These are phyloP conservation scores for Melocanna baccifera DNA, from an alignment of 176 grass and related monocot species.

Conservation along the genomic window DNA sequence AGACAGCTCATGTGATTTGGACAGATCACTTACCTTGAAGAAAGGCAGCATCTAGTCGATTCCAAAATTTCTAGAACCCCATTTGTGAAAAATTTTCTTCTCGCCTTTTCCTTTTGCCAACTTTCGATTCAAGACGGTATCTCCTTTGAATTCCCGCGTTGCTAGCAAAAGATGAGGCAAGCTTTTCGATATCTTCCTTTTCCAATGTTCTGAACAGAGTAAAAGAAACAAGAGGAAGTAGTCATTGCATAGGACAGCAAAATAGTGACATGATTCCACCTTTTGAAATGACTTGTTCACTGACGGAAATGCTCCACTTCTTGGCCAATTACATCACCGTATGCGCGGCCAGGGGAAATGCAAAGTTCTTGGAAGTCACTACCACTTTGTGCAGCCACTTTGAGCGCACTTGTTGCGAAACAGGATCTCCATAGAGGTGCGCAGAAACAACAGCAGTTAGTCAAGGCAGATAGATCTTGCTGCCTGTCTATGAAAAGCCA, in stretches of 20 bases:
- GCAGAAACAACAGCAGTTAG: conserved; percentile 22
- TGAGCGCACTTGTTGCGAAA: conserved; percentile 29
- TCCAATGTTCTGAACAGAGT: background rate
- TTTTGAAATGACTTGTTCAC: conserved; percentile 36
- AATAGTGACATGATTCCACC: conserved; percentile 39
- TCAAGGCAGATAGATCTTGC: conserved; percentile 35
- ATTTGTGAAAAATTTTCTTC: background rate
- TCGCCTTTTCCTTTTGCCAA: conserved; percentile 1
- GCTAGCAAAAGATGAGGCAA: conserved; percentile 34
- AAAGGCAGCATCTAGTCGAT: background rate
- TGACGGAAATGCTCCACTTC: conserved; percentile 30
- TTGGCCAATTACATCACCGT: conserved; percentile 36
- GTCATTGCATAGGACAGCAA: background rate
- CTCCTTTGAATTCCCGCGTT: conserved; percentile 7
- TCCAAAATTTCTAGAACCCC: conserved; percentile 25
- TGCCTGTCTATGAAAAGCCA: conserved; percentile 29
- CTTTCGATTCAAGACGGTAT: background rate
- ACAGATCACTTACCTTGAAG: conserved; percentile 11
- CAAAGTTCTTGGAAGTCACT: conserved; percentile 45
- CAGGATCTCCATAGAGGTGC: conserved; percentile 26
- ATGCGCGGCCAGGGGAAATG: conserved; percentile 9
- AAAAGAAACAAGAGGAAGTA: conserved; percentile 16
- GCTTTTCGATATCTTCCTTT: conserved; percentile 8
- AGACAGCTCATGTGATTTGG: conserved; percentile 38
- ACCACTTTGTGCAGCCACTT: conserved; percentile 31